Base-by-base conservation (phyloP, 2,329 filamentous ascomycete genomes). In the Fusarium caatingaense region DNA sequence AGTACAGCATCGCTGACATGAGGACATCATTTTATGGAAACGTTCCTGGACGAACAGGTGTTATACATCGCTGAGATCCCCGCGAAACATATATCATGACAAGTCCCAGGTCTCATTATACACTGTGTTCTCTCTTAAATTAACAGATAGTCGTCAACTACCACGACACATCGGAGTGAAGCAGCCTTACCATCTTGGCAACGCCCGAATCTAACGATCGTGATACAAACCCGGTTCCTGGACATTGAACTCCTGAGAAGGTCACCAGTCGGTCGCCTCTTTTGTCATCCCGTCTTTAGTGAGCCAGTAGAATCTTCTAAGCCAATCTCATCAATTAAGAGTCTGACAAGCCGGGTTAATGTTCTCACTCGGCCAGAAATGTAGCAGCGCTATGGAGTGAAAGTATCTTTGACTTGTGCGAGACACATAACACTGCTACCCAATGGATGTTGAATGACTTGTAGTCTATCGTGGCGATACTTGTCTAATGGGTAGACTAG, bases 251-350 rank as follows among this genome's bases (percentile, higher is more conserved):
- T 65, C 40, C 63, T 44, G n/a, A 25, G 15, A 40, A 47, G 23
- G 23, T 47, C 10, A 18, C 32, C 16, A 27, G 25, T 41, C 25
- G 50, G 21, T 30, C 50, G 41, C 34, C 49, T 58, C 48, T 53
- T 60, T 16, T 47, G 23, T 48, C 59, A 58, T 68, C 56, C 60
- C 53, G 57, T 62, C 44, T 45, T 65, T 62, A 66, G 27, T 58
- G 57, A 60, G 48, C 21, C 62, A 56, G 46, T 42, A 49, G 44
- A 48, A 20, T 49, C 37, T 48, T 48, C 25, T 12, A 28, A 40
- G 20, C 51, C 45, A 64, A 64, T 58, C 7, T 6, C 13, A 42
- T 20, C 11, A 28, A 53, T 20, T 20, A 42, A 51, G 25, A 27
- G 6, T 42, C 34, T 27, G 49, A 18, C 34, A 42, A 6, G 10